Evolutionary conservation across 345 rosid species (phyloP).

Genomic region (Syzygium jambos): DNA sequence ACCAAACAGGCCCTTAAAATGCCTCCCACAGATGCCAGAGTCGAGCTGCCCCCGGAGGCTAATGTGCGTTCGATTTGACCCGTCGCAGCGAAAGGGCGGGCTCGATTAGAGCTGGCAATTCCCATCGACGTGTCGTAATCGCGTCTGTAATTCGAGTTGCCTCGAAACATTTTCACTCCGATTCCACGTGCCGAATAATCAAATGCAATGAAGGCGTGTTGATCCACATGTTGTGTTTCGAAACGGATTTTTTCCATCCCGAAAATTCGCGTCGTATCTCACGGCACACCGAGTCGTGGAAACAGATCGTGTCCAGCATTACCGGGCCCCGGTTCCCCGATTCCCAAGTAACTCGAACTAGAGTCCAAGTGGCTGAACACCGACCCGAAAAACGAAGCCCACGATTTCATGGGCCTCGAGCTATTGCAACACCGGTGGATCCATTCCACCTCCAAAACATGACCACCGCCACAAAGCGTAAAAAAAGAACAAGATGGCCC

Average conservation of each 20-base stretch:
- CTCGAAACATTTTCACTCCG: background rate
- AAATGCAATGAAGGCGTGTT: background rate
- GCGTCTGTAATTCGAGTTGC: background rate
- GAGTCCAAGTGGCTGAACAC: background rate
- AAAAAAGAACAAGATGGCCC: background rate
- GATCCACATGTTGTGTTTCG: background rate
- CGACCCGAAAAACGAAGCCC: background rate
- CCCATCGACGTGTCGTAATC: background rate
- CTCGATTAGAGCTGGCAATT: background rate
- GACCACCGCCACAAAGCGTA: background rate
- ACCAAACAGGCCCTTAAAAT: no score
- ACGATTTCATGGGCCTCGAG: background rate
- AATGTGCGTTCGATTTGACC: background rate
- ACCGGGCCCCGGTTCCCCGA: background rate
- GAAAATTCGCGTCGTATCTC: background rate
- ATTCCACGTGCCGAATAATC: background rate
- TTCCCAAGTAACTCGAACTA: background rate
- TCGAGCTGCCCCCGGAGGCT: no score
- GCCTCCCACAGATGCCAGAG: no score
- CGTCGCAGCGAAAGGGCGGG: fast-evolving
- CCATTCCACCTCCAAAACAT: background rate
- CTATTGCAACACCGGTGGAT: background rate
- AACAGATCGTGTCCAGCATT: background rate
- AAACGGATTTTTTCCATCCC: background rate
- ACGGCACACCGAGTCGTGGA: background rate